A percentile compares a stretch with the other conserved stretches of the same genome.
phyloP scores from a whole-genome alignment of 208 protist genomes.

The Crithidia acanthocephali region DNA sequence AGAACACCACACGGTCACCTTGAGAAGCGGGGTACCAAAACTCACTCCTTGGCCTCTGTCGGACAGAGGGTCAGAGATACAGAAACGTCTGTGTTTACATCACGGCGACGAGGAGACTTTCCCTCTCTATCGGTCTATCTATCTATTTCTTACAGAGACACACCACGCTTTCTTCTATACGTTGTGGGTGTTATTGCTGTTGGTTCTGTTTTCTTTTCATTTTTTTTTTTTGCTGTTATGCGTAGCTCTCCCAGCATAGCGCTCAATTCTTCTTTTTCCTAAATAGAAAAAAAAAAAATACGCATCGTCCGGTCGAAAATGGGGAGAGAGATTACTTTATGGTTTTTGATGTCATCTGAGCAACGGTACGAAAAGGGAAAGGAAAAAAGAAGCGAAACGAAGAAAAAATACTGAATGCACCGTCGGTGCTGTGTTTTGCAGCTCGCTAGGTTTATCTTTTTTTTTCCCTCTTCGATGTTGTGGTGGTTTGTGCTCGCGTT shows the following conservation, averaged over 20 bases:
- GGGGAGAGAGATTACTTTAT: constrained; percentile 7
- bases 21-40: no score
- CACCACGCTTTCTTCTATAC: no score
- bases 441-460: background rate
- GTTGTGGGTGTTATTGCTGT: background rate
- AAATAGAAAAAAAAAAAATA: constrained; percentile 6
- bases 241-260: constrained; percentile 3
- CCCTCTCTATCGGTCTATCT: no score
- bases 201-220: background rate
- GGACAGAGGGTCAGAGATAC: no score
- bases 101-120: no score
- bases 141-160: no score
- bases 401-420: background rate
- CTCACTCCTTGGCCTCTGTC: no score
- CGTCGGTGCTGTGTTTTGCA: background rate
- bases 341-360: constrained; percentile 17
- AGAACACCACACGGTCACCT: no score
- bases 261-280: background rate
- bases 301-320: background rate
- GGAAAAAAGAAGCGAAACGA: background rate
- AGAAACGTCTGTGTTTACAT: no score
- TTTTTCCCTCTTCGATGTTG: no score
- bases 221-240: constrained; percentile 1
- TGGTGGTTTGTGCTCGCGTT: no score
- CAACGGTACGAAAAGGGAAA: constrained; percentile 9